These are phyloP conservation scores for Globisporangium sylvaticum DNA, from an alignment of 352 stramenopile genomes.

Conservation along the genomic window DNA sequence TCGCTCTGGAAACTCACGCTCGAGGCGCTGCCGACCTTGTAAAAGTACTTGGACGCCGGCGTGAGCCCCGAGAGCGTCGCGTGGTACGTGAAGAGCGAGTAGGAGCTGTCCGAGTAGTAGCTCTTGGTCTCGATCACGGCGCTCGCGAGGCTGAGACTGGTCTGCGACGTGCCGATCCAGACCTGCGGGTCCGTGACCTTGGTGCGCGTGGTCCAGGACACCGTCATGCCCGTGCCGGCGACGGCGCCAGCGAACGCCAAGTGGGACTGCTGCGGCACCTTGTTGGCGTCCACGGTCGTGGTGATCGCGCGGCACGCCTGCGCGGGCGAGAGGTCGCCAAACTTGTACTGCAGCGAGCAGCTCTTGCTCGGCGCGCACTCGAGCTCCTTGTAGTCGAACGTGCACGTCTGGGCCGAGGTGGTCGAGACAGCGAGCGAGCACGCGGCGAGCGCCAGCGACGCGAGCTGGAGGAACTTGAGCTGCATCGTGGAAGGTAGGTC, in stretches of 20 bases:
- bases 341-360: slow-evolving; percentile 27
- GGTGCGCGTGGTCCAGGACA: slow-evolving; percentile 61
- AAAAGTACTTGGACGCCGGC: slow-evolving; percentile 41
- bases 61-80: slow-evolving; percentile 25
- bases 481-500: not conserved
- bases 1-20: slow-evolving; percentile 26
- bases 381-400: slow-evolving; percentile 24
- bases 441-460: not conserved
- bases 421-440: not conserved
- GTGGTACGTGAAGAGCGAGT: slow-evolving; percentile 48
- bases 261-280: slow-evolving; percentile 51
- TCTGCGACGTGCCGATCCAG: slow-evolving; percentile 36
- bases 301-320: slow-evolving; percentile 36
- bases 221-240: slow-evolving; percentile 44
- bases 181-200: slow-evolving; percentile 35
- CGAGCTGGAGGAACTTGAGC: not conserved
- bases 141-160: slow-evolving; percentile 20
- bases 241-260: slow-evolving; percentile 42
- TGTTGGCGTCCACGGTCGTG: not conserved
- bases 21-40: slow-evolving; percentile 36
- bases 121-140: slow-evolving; percentile 24
- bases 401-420: slow-evolving; percentile 13
- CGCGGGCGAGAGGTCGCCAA: slow-evolving; percentile 37
- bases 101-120: slow-evolving; percentile 48
- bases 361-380: slow-evolving; percentile 21